Conservation (phyloP, 345 rosid genomes). For the Pugionium cornutum region DNA sequence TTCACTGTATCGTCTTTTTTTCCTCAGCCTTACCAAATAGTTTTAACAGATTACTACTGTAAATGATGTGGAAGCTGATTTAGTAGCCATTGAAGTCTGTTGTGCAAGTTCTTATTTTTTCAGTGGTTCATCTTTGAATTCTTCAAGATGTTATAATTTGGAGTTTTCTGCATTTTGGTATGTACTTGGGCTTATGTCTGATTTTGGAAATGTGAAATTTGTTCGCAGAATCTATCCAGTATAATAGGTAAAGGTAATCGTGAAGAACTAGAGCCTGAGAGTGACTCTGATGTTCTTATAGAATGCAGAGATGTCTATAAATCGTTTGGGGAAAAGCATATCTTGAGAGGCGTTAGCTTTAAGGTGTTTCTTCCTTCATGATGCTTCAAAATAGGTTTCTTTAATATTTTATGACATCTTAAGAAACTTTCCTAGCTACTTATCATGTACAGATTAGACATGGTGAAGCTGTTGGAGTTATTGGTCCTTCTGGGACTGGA, state of each 20-base stretch:
- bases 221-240: not conserved
- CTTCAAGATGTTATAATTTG: not conserved
- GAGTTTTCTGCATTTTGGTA: no score
- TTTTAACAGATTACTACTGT: not conserved
- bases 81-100: not conserved
- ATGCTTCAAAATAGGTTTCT: not conserved
- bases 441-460: constrained; percentile 66
- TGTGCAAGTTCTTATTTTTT: no score
- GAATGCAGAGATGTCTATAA: not conserved
- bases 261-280: not conserved
- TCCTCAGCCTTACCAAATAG: not conserved
- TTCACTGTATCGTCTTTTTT: not conserved
- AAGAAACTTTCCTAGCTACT: not conserved
- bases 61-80: no score
- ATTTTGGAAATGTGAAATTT: not conserved
- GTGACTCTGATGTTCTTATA: not conserved
- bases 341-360: not conserved
- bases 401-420: not conserved
- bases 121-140: not conserved
- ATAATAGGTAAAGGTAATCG: not conserved
- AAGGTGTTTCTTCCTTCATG: not conserved
- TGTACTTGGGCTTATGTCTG: not conserved
- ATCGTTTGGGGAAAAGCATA: not conserved
- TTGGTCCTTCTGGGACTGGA: constrained; percentile 97
- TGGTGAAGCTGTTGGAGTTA: constrained; percentile 96